These are phyloP conservation scores for Acacia crassicarpa DNA, from an alignment of 306 rosid species.

Conservation along the genomic window DNA sequence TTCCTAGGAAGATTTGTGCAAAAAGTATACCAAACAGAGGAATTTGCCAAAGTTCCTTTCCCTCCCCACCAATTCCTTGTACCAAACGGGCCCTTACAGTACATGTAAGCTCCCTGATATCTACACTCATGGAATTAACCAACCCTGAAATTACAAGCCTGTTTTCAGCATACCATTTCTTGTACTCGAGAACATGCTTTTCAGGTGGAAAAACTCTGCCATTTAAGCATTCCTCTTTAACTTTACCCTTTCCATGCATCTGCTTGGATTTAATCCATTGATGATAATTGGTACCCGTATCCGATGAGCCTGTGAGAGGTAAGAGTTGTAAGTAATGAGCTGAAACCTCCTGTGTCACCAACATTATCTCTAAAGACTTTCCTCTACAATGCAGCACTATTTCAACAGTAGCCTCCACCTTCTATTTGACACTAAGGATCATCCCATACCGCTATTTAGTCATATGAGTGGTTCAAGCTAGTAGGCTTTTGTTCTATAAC, in stretches of 20 bases:
- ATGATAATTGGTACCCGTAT: background rate
- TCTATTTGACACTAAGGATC: background rate
- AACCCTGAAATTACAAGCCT: too few species aligned
- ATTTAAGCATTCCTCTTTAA: background rate
- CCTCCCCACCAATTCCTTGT: too few species aligned
- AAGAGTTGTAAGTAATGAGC: background rate
- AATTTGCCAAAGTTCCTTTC: too few species aligned
- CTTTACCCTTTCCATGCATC: background rate
- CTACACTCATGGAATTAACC: background rate
- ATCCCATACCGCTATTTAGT: background rate
- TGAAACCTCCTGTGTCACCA: background rate
- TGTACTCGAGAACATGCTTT: background rate
- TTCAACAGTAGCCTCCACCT: background rate
- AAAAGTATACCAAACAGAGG: too few species aligned
- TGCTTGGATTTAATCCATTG: background rate
- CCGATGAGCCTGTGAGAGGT: background rate
- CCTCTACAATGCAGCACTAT: background rate
- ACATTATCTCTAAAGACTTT: background rate
- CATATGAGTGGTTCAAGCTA: background rate
- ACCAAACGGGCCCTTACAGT: too few species aligned
- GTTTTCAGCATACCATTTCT: too few species aligned
- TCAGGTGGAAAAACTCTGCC: background rate
- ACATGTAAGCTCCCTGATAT: background rate
- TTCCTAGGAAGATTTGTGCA: too few species aligned
- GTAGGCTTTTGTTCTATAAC: background rate